These are phyloP conservation scores for Misopates orontium DNA, from an alignment of 257 asterid species.

Conservation along the genomic window DNA sequence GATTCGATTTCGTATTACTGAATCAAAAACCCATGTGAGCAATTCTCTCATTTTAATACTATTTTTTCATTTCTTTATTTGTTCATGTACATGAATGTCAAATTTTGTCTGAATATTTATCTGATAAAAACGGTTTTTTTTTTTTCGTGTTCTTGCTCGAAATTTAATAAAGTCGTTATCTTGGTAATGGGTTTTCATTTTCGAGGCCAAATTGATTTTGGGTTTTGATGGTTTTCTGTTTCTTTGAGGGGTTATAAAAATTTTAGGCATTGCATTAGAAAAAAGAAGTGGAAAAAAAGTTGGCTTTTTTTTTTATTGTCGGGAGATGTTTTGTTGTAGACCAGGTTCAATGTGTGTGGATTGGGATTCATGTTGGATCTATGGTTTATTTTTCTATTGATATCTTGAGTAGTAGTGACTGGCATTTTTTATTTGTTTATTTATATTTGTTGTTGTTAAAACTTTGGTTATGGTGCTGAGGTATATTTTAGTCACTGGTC, in stretches of 20 bases:
- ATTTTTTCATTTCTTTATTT: constrained; percentile 1
- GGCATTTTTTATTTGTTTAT: constrained; percentile 30
- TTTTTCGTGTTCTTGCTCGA: constrained; percentile 27
- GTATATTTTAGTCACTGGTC: background rate
- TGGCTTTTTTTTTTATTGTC: constrained; percentile 21
- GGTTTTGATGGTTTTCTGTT: constrained; percentile 20
- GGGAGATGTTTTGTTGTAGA: constrained; percentile 41
- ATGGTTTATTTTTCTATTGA: constrained; percentile 27
- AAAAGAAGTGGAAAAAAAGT: constrained; percentile 4
- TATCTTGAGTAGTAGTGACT: constrained; percentile 27
- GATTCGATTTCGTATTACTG: constrained; percentile 37
- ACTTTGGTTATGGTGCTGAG: too few species aligned
- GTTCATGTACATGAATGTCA: constrained; percentile 24
- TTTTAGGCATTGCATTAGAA: constrained; percentile 35
- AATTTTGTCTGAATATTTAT: background rate
- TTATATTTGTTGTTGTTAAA: constrained; percentile 24
- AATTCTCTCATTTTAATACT: constrained; percentile 28
- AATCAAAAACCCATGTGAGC: constrained; percentile 63
- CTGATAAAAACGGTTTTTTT: background rate
- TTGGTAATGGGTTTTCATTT: constrained; percentile 40
- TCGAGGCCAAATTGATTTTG: constrained; percentile 12
- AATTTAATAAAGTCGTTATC: constrained; percentile 42
- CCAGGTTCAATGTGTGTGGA: constrained; percentile 79
- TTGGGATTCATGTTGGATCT: constrained; percentile 94
- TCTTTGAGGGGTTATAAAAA: constrained; percentile 21